Conservation (phyloP, 345 rosid species). For the Sonneratia caseolaris region DNA sequence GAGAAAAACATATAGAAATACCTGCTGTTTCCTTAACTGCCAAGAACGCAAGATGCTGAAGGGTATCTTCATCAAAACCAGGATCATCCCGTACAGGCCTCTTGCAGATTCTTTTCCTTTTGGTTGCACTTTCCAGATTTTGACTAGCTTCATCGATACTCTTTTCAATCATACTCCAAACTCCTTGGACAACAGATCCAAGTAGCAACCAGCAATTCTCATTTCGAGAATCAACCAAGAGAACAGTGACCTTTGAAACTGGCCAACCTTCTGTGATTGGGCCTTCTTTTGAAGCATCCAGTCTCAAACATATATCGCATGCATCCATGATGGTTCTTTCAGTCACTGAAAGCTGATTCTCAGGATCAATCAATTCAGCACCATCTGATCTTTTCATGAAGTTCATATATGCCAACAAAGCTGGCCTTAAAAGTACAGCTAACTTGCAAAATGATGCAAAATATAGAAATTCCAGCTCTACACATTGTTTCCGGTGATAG, state of each 20-base stretch:
- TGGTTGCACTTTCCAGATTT: conserved; percentile 16
- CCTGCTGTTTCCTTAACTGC: conserved; percentile 54
- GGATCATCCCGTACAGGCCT: conserved; percentile 17
- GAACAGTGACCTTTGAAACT: conserved; percentile 42
- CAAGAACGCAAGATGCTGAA: conserved; percentile 46
- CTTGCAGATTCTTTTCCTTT: conserved; percentile 27
- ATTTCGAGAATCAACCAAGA: conserved; percentile 49
- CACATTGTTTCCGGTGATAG: conserved; percentile 51
- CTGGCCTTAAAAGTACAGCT: conserved; percentile 38
- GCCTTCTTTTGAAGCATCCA: conserved; percentile 35
- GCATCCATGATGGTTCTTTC: conserved; percentile 62
- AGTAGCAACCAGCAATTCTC: conserved; percentile 41
- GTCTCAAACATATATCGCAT: conserved; percentile 42
- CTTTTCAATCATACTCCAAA: conserved; percentile 73
- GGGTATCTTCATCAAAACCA: conserved; percentile 23
- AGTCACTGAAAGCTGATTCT: conserved; percentile 31
- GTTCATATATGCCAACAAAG: conserved; percentile 37
- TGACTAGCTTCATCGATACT: conserved; percentile 19
- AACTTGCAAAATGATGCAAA: conserved; percentile 62
- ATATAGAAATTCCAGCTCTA: conserved; percentile 31
- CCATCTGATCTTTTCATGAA: conserved; percentile 30
- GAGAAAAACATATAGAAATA: conserved; percentile 5
- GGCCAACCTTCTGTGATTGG: conserved; percentile 45
- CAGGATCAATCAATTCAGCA: conserved; percentile 23
- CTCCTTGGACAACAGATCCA: conserved; percentile 44